Percentiles rank a stretch among this genome's conserved stretches.
These are phyloP conservation scores for Micromonas pusilla DNA, from an alignment of 139 green algal species.

Conservation along the genomic window DNA sequence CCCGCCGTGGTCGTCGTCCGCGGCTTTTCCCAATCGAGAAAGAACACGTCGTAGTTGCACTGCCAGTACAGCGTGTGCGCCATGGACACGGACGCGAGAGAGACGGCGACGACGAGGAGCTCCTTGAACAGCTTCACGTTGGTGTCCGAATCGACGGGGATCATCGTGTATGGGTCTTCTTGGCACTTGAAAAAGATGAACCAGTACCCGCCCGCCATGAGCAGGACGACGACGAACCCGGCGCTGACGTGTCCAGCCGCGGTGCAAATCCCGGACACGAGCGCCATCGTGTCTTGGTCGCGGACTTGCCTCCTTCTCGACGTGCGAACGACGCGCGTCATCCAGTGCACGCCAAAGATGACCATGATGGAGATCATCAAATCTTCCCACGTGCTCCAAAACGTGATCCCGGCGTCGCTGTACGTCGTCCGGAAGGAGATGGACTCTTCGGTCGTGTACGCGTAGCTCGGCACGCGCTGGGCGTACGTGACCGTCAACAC, in stretches of 20 bases:
- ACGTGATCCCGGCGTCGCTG: not conserved
- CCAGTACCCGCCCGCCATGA: constrained; percentile 46
- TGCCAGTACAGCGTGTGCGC: constrained; percentile 2
- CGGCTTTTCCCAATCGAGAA: constrained; percentile 39
- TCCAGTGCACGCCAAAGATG: not conserved
- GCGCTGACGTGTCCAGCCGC: constrained; percentile 38
- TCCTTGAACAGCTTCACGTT: constrained; percentile 8
- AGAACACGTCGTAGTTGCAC: constrained; percentile 36
- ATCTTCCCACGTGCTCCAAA: not conserved
- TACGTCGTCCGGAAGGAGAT: constrained; percentile 7
- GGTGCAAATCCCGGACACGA: not conserved
- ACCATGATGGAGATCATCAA: not conserved
- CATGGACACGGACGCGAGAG: not conserved
- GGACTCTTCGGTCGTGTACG: not conserved
- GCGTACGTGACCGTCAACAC: not conserved
- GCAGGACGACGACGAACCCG: constrained; percentile 59
- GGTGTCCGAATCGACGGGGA: constrained; percentile 21
- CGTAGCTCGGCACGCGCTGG: not conserved
- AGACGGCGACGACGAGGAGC: constrained; percentile 10
- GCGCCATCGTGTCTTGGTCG: not conserved
- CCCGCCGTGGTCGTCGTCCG: not conserved
- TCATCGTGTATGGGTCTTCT: constrained; percentile 10
- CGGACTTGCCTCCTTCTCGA: not conserved
- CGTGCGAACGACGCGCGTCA: not conserved
- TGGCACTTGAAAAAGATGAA: constrained; percentile 40